Percentiles rank a stretch among this genome's conserved stretches.
Evolutionary conservation across 306 rosid species (phyloP).

Genomic region (Lathyrus oleraceus): DNA sequence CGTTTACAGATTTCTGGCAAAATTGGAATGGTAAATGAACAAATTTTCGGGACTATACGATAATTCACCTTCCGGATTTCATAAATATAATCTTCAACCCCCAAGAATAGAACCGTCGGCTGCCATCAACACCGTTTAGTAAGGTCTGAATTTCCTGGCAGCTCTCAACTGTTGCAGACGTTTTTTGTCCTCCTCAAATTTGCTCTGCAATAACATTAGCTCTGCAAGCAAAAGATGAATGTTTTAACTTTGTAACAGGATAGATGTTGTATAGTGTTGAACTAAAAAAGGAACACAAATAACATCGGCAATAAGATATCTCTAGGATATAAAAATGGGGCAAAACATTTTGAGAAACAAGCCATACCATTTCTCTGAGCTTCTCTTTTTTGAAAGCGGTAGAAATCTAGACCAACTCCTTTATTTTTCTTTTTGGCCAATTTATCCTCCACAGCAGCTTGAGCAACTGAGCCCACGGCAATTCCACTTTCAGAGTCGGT

Average conservation of each 20-base stretch:
- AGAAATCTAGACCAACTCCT: constrained; percentile 71
- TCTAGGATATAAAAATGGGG: not conserved
- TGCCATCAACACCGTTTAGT: constrained; percentile 39
- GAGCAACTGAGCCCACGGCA: constrained; percentile 79
- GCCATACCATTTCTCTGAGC: constrained; percentile 81
- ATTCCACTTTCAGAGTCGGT: constrained; percentile 78
- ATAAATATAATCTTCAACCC: not conserved
- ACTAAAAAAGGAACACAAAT: too few species aligned
- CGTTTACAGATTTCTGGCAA: not conserved
- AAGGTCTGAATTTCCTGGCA: constrained; percentile 84
- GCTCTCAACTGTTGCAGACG: constrained; percentile 82
- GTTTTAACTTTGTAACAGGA: too few species aligned
- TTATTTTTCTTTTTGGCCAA: constrained; percentile 65
- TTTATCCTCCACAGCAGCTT: constrained; percentile 65
- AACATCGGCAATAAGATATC: not conserved
- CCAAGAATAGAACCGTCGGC: not conserved
- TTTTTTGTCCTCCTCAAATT: constrained; percentile 82
- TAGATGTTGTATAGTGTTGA: too few species aligned
- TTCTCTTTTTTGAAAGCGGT: constrained; percentile 87
- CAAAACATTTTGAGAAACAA: not conserved
- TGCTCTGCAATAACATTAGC: constrained; percentile 77
- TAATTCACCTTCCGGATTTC: not conserved
- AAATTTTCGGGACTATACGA: not conserved
- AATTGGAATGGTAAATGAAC: constrained; percentile 15
- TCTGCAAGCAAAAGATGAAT: constrained; percentile 57